Conservation (phyloP, 2,329 filamentous ascomycete species). For the Xylaria arbuscula region DNA sequence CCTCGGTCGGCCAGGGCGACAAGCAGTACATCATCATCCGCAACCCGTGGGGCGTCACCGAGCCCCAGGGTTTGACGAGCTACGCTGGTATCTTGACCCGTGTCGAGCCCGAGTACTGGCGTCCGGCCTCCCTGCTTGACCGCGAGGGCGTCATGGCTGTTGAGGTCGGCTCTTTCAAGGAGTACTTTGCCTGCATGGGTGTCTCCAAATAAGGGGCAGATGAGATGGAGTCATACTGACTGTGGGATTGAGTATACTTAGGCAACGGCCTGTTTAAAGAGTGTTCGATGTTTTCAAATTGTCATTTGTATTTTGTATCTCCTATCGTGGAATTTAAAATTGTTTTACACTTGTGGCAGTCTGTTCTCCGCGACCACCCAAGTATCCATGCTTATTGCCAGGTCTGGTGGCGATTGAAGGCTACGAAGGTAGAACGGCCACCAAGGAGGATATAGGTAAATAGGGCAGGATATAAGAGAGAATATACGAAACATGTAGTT, state of each 20-base stretch:
- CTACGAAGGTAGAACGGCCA: neutral
- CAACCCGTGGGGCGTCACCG: constrained; percentile 59
- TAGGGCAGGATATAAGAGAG: neutral
- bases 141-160: constrained; percentile 53
- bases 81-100: constrained; percentile 55
- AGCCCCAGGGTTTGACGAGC: constrained; percentile 55
- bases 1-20: constrained; percentile 50
- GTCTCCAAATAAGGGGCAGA: constrained; percentile 42
- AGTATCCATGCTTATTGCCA: neutral
- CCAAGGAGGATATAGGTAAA: neutral
- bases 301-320: neutral
- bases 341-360: no score
- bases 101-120: constrained; percentile 54
- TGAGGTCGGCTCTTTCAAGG: constrained; percentile 53
- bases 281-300: neutral
- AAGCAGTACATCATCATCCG: constrained; percentile 57
- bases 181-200: constrained; percentile 52
- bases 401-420: neutral
- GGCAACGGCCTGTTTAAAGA: neutral
- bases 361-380: no score
- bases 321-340: neutral
- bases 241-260: neutral
- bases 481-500: constrained; percentile 1
- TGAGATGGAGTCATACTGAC: neutral
- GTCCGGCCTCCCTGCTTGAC: constrained; percentile 53